Base-by-base conservation (phyloP, 805 yeast genomes). In the Maudiozyma bulderi region DNA sequence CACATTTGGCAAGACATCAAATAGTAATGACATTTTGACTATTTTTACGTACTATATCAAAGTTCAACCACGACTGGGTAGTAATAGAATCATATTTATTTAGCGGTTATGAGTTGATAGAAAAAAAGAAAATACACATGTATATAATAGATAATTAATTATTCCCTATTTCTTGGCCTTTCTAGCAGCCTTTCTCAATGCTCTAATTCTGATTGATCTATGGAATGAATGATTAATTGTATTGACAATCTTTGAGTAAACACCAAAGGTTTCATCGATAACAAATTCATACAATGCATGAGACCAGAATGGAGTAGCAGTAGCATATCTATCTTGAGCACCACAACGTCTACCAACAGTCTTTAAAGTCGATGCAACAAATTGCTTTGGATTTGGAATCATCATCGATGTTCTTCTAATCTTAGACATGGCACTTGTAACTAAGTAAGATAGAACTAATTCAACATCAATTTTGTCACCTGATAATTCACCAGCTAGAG, bases 371-470 rank as follows among this genome's bases (percentile, higher is more conserved):
- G 93, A 69, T n/a, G 70, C 64, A 41, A 93, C 99, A 67, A 93
- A 93, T 29, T 64, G 63, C 64, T 79, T 77, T 48, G 98, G 95
- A 59, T 72, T 82, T 52, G 99, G 99, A 60, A 90, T 86, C 57
- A 81, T 58, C 35, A 74, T 64, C 26, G 95, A 83, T 9, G 93
- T 64, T 60, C 84, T 81, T 69, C 82, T 83, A 60, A 93, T 80
- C 74, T 93, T 93, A 43, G 97, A 90, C 97, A 93, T 89, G 53
- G 95, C 86, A 34, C 96, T 85, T 6, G 96, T 84, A 40, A 93
- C 98, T 58, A 93, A 74, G 68, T 93, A 93, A 8, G 96, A 86
- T 43, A 90, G 66, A 32, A 86, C 82, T 41, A 88, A 71, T 68
- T 91, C 89, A 50, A 88, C 97, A 61, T 93, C 99, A 54, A 93